These are phyloP conservation scores for Ophiocordyceps camponoti-saundersi DNA, from an alignment of 2,329 filamentous ascomycete genomes.

Conservation along the genomic window DNA sequence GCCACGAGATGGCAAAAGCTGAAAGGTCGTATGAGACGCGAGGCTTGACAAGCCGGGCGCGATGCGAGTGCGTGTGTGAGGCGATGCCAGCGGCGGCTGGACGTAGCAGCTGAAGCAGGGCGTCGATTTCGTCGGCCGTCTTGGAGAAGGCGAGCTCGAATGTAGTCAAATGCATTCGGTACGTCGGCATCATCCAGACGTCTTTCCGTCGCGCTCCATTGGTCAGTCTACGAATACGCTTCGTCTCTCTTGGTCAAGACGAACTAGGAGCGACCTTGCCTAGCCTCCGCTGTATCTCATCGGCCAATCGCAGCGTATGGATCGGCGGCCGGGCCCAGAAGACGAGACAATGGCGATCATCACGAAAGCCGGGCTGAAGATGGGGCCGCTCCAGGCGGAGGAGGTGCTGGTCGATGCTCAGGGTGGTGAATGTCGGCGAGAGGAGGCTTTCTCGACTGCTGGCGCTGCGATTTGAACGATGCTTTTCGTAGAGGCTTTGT, in stretches of 20 bases:
- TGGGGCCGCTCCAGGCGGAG: slow-evolving; percentile 41
- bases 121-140: slow-evolving; percentile 49
- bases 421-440: slow-evolving; percentile 45
- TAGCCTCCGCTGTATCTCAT: slow-evolving; percentile 50
- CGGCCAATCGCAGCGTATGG: slow-evolving; percentile 50
- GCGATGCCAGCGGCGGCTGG: slow-evolving; percentile 41
- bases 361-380: slow-evolving; percentile 47
- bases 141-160: slow-evolving; percentile 74
- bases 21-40: slow-evolving; percentile 70
- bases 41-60: slow-evolving; percentile 64
- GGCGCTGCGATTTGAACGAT: slow-evolving; percentile 58
- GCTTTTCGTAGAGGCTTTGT: slow-evolving; percentile 53
- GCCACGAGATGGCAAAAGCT: slow-evolving; percentile 72
- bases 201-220: slow-evolving; percentile 23
- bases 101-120: slow-evolving; percentile 40
- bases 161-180: slow-evolving; percentile 68
- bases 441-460: slow-evolving; percentile 64
- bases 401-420: slow-evolving; percentile 63
- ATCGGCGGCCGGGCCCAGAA: slow-evolving; percentile 76
- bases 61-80: slow-evolving; percentile 48
- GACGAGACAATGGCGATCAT: slow-evolving; percentile 67
- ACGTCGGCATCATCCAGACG: slow-evolving; percentile 72
- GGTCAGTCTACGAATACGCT: background rate
- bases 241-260: background rate
- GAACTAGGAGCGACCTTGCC: slow-evolving; percentile 43